Evolutionary conservation across 495 filamentous ascomycete species (phyloP).

Genomic region (Cetradonia linearis): DNA sequence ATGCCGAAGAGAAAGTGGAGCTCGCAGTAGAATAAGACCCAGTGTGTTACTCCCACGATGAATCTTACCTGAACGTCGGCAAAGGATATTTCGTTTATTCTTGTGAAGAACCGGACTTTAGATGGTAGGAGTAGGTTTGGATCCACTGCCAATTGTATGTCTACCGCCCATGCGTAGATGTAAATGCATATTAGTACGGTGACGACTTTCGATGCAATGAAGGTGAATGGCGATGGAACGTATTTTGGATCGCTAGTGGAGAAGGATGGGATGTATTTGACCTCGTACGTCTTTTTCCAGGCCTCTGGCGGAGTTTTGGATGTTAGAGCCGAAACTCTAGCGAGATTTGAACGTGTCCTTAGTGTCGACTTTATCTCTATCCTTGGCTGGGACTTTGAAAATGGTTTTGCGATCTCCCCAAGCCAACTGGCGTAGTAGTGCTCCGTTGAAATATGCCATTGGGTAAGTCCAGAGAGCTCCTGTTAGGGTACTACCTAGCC

Average conservation of each 20-base stretch:
- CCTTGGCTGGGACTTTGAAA: neutral
- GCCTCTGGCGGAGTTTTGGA: neutral
- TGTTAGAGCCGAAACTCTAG: neutral
- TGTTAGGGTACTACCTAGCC: too few relatives aligned
- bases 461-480: too few relatives aligned
- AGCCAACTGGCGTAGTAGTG: neutral
- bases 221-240: neutral
- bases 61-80: neutral
- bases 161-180: neutral
- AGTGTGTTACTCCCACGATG: neutral
- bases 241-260: neutral
- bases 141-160: neutral
- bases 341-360: conserved; percentile 1
- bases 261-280: neutral
- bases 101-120: neutral
- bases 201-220: neutral
- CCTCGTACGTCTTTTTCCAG: neutral
- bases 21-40: neutral
- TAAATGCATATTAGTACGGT: neutral
- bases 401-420: neutral
- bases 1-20: neutral
- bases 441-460: too few relatives aligned
- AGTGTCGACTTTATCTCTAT: neutral
- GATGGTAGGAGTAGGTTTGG: neutral
- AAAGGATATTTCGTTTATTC: neutral